Base-by-base conservation (phyloP, 2,329 filamentous ascomycete genomes). In the Lecanicillium sp. region DNA sequence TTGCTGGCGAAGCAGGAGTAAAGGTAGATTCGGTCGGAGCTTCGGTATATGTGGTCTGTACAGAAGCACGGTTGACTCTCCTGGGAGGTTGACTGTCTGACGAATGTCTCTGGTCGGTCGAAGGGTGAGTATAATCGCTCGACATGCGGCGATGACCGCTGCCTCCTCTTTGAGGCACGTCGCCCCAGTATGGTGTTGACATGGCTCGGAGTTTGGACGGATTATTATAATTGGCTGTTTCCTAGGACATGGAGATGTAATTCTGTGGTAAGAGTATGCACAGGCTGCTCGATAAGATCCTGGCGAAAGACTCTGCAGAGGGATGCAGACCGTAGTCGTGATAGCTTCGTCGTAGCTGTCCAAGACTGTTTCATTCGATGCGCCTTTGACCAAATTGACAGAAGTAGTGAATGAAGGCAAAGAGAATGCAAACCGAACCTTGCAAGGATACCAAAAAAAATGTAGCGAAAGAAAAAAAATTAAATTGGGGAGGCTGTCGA, bases 1-100 rank as follows among this genome's bases (percentile, higher is more conserved):
- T 56, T 32, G 66, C 67, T 30, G 76, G 75, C 27, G 75, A 78
- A 45, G 70, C 68, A 33, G 75, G 73, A 49, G 72, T 78, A 51
- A 72, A 65, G 33, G 74, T 78, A 35, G 74, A 75, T 43, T 78
- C 71, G 48, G 74, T 74, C 39, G 64, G 64, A 47, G 69, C 65
- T 45, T 76, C 71, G 43, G 71, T 73, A 51, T 58, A 63, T 51
- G 66, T 61, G 40, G 75, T 78, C 60, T 78, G 75, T 42, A 64
- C 58, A 16, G 76, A 80, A 43, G 57, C 59, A 45, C 73, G 68
- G 48, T 74, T 70, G 44, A 67, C 58, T 51, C 62, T 68, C 47
- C 62, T 58, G 43, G 62, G 63, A 43, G 58, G 59, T 49, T 63
- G 62, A 44, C 59, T 46, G 42, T 59, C 57, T 42, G 55, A 37